A percentile compares a stretch with the other conserved stretches of the same genome.
Evolutionary conservation across 345 rosid genomes (phyloP).

Genomic region (Citropsis articulata): DNA sequence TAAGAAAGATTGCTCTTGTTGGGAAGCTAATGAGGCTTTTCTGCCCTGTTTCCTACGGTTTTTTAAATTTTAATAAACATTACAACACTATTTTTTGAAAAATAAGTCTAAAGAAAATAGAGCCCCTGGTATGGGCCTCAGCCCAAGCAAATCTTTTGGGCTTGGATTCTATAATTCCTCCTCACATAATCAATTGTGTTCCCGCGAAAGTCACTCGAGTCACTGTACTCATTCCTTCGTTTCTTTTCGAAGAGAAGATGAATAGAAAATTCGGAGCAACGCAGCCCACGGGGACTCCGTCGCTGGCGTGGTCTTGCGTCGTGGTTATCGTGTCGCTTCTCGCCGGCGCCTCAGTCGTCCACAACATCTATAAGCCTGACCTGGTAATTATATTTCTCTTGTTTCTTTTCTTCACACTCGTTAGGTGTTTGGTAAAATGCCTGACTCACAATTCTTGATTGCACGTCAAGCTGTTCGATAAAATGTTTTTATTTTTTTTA

Average conservation of each 20-base stretch:
- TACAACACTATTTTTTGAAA: too few relatives aligned
- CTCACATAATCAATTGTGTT: too few relatives aligned
- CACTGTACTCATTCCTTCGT: not conserved
- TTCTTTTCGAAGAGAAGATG: slow-evolving; percentile 18
- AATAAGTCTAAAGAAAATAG: too few relatives aligned
- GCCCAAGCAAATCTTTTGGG: too few relatives aligned
- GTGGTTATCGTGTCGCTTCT: slow-evolving; percentile 66
- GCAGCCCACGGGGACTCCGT: slow-evolving; percentile 69
- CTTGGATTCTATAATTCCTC: too few relatives aligned
- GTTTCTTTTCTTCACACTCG: not conserved
- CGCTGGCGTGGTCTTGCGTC: slow-evolving; percentile 53
- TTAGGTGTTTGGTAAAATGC: slow-evolving; percentile 47
- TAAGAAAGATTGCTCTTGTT: too few relatives aligned
- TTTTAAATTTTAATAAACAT: too few relatives aligned
- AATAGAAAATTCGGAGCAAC: slow-evolving; percentile 47
- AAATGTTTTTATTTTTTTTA: not conserved
- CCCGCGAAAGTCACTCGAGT: too few relatives aligned
- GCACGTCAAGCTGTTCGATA: not conserved
- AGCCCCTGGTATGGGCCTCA: too few relatives aligned
- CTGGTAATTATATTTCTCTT: slow-evolving; percentile 33
- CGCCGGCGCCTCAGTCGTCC: slow-evolving; percentile 70
- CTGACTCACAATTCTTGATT: not conserved
- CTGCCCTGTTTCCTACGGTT: too few relatives aligned
- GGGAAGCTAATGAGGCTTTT: too few relatives aligned
- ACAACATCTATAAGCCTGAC: slow-evolving; percentile 63